phyloP scores from a whole-genome alignment of 352 stramenopile species.

The Thraustotheca clavata region DNA sequence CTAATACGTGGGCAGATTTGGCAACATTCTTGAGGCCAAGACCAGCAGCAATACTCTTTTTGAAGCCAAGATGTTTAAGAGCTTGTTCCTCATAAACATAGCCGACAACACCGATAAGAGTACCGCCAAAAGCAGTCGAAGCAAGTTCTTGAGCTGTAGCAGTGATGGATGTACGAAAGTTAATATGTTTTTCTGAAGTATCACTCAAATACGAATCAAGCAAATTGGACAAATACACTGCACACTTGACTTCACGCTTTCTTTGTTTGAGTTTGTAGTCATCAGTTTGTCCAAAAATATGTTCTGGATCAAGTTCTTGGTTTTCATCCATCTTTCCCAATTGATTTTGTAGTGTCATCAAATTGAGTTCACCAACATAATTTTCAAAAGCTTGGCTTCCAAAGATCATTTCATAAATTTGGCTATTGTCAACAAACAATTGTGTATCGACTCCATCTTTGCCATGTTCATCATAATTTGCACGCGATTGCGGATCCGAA shows the following conservation, averaged over 20 bases:
- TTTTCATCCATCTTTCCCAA: constrained; percentile 33
- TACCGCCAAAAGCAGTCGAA: constrained; percentile 25
- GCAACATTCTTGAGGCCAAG: constrained; percentile 22
- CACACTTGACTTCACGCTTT: constrained; percentile 27
- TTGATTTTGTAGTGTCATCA: constrained; percentile 43
- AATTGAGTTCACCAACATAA: constrained; percentile 55
- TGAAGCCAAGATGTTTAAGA: constrained; percentile 25
- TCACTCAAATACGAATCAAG: constrained; percentile 21
- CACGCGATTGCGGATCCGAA: constrained; percentile 23
- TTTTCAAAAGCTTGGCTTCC: constrained; percentile 68
- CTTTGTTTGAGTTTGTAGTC: constrained; percentile 24
- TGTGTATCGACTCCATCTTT: constrained; percentile 25
- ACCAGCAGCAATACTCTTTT: constrained; percentile 21
- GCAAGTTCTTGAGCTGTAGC: constrained; percentile 25
- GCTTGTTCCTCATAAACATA: constrained; percentile 27
- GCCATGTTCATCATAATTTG: constrained; percentile 37
- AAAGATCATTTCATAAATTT: constrained; percentile 72
- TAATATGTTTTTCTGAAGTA: constrained; percentile 17
- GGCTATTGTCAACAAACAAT: constrained; percentile 39
- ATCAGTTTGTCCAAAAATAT: constrained; percentile 25
- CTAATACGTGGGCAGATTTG: constrained; percentile 20
- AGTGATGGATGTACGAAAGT: constrained; percentile 21
- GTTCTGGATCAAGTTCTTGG: constrained; percentile 33
- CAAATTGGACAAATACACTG: constrained; percentile 24
- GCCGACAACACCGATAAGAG: constrained; percentile 24